Conservation (phyloP, 78 protist species). For the Dictyostelium capitatum region DNA sequence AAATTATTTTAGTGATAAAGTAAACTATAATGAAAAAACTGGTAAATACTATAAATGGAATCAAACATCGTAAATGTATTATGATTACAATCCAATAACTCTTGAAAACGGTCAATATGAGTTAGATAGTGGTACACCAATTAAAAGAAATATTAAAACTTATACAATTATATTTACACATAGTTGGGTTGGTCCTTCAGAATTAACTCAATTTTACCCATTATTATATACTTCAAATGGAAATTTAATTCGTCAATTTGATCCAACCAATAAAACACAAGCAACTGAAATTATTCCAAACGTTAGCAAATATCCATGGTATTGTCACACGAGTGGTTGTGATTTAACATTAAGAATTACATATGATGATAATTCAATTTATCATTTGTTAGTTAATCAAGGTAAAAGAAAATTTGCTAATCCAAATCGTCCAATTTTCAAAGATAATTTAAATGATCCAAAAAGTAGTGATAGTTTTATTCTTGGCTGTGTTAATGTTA, state of each 20-base stretch:
- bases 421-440: not conserved
- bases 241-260: too few species aligned
- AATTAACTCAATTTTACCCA: too few species aligned
- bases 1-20: not conserved
- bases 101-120: not conserved
- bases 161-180: conserved; percentile 24
- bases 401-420: conserved; percentile 29
- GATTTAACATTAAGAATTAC: conserved; percentile 39
- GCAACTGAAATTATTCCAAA: not conserved
- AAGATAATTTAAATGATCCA: not conserved
- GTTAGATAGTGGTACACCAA: not conserved
- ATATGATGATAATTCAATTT: not conserved
- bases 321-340: conserved; percentile 47
- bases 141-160: not conserved
- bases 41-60: not conserved
- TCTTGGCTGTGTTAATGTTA: not conserved
- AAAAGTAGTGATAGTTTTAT: conserved; percentile 11
- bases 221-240: too few species aligned
- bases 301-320: conserved; percentile 1
- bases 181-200: not conserved
- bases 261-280: not conserved
- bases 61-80: not conserved
- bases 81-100: not conserved
- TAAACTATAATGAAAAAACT: not conserved
- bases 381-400: not conserved